Percentiles rank a stretch among this genome's conserved stretches.
Evolutionary conservation across 352 stramenopile species (phyloP).

Genomic region (Phytophthora kernoviae): DNA sequence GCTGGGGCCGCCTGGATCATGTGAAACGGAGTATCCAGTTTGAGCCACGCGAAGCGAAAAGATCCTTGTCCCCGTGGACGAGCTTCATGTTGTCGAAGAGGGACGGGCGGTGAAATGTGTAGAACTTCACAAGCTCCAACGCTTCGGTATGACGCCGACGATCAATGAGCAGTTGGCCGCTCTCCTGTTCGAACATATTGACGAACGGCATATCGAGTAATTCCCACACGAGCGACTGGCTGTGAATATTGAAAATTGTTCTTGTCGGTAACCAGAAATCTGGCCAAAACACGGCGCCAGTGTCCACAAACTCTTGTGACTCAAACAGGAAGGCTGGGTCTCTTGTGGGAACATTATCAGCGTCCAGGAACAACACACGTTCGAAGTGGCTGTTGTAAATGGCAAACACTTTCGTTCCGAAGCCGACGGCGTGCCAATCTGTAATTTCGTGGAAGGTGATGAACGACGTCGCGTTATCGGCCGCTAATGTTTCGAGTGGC

Average conservation of each 20-base stretch:
- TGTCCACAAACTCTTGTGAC: conserved; percentile 26
- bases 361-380: conserved; percentile 48
- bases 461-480: conserved; percentile 3
- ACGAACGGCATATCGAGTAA: conserved; percentile 51
- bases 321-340: conserved; percentile 55
- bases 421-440: conserved; percentile 24
- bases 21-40: conserved; percentile 45
- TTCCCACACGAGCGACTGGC: conserved; percentile 58
- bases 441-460: conserved; percentile 16
- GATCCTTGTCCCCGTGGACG: conserved; percentile 62
- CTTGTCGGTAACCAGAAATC: conserved; percentile 49
- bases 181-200: conserved; percentile 79
- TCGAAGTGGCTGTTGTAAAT: conserved; percentile 39
- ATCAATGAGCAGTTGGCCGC: conserved; percentile 65
- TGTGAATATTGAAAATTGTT: conserved; percentile 74
- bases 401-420: conserved; percentile 45
- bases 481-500: conserved; percentile 10
- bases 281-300: conserved; percentile 54
- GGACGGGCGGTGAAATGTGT: conserved; percentile 34
- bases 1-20: conserved; percentile 50
- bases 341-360: conserved; percentile 43
- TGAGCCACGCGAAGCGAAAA: conserved; percentile 67
- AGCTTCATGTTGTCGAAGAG: conserved; percentile 44
- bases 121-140: conserved; percentile 53
- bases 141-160: conserved; percentile 34